Conservation (phyloP, 805 yeast species). For the Brettanomyces anomalus region DNA sequence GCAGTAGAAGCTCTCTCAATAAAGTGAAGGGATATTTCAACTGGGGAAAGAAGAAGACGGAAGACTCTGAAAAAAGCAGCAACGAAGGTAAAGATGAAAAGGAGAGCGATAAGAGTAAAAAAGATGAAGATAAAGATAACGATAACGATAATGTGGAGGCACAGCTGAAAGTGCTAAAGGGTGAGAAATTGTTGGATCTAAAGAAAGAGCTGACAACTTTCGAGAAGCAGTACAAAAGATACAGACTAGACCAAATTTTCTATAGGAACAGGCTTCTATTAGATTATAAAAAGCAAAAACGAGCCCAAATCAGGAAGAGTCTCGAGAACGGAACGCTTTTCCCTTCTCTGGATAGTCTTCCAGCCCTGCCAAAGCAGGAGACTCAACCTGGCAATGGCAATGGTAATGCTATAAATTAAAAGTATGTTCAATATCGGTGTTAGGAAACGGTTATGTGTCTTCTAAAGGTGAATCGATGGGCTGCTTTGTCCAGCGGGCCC, state of each 20-base stretch:
- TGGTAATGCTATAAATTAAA: neutral
- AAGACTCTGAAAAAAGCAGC: constrained; percentile 5
- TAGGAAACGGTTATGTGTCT: neutral
- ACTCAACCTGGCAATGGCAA: too few relatives aligned
- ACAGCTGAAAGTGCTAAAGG: constrained; percentile 6
- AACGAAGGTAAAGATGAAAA: constrained; percentile 8
- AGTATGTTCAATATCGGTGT: too few relatives aligned
- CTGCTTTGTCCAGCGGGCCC: constrained; percentile 24
- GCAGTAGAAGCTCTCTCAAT: constrained; percentile 17
- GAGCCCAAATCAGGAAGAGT: constrained; percentile 24
- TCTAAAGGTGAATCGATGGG: neutral
- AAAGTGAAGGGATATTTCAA: constrained; percentile 17
- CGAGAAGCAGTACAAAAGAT: constrained; percentile 28
- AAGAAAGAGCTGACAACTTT: constrained; percentile 12
- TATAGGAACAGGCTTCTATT: constrained; percentile 32
- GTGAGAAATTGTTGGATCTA: constrained; percentile 4
- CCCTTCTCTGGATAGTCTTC: constrained; percentile 25
- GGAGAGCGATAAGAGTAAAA: constrained; percentile 6
- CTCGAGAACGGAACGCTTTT: constrained; percentile 30
- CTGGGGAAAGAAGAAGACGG: constrained; percentile 10
- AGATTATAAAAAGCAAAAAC: constrained; percentile 26
- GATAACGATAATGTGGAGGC: constrained; percentile 4
- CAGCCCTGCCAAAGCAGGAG: constrained; percentile 6
- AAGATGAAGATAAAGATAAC: constrained; percentile 1
- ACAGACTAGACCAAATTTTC: constrained; percentile 31